Evolutionary conservation across 2,329 filamentous ascomycete genomes (phyloP), one percentile per base, ranked within the genome.

Genomic region (Aspergillus unguis): DNA sequence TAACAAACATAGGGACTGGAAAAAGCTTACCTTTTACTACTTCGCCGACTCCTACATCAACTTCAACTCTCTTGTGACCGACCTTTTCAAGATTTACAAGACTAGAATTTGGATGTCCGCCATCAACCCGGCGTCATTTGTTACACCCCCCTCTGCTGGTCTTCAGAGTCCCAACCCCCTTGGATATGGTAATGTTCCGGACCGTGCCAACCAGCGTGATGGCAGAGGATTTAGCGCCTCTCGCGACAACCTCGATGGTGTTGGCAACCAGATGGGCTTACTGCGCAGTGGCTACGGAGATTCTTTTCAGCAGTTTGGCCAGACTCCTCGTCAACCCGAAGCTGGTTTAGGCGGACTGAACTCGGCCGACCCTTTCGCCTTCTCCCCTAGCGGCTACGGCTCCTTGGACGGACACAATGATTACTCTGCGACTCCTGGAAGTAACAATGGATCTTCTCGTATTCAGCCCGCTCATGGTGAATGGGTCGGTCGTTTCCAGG

Each of bases 21-120:
- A 97, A 75, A 99, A 99, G 71, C 77, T 99, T 51, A 99, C 95
- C 0, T 97, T 97, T 74, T 99, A 96, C 77, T 99, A 97, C 75
- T 99, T 96, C 69, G 92, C 94, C 49, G 92, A 96, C 67, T 85
- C 90, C 0, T 99, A 99, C 70, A 96, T 99, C 78, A 97, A 97
- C 75, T 99, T 99, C 80, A 99, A 99, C 70, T 90, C 90, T 2
- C 83, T 99, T 11, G 94, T 99, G 48, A 96, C 92, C 0, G 94
- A 99, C 68, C 80, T 99, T 9, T 99, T 97, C 82, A 97, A 97
- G 75, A 92, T 97, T 57, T 99, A 97, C 80, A 99, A 99, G 78
- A 96, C 92, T 25, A 85, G 95, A 62, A 99, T 99, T 65, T 99
- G 94, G 94, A 96, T 99, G 90, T 97, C 92, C 4, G 94, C 94